These are phyloP conservation scores for Acrocalymma vagum DNA, from an alignment of 2,329 filamentous ascomycete species.

Conservation along the genomic window DNA sequence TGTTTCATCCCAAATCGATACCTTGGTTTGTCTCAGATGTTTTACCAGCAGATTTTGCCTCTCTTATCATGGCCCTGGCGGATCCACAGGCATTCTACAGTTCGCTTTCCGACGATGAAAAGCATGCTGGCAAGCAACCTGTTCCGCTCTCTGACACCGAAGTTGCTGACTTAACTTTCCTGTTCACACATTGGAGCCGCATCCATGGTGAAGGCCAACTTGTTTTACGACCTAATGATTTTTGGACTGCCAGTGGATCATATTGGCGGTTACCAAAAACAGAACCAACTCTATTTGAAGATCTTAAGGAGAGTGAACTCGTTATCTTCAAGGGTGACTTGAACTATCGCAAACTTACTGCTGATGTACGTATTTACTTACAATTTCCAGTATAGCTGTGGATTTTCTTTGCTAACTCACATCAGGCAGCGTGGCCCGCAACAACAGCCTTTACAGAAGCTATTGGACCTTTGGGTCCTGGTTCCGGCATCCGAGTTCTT, in stretches of 20 bases:
- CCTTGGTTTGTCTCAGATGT: conserved; percentile 99
- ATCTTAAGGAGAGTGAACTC: conserved; percentile 83
- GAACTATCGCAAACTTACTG: conserved; percentile 93
- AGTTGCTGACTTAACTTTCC: conserved; percentile 70
- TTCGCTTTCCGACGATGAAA: conserved; percentile 72
- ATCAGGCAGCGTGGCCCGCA: conserved; percentile 79
- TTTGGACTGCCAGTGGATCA: conserved; percentile 89
- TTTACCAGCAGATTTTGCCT: conserved; percentile 81
- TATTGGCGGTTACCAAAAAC: conserved; percentile 85
- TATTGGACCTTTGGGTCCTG: conserved; percentile 83
- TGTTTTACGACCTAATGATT: conserved; percentile 81
- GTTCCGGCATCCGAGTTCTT: conserved; percentile 83
- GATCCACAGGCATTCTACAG: conserved; percentile 82
- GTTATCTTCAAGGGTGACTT: conserved; percentile 97
- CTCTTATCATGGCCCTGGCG: conserved; percentile 82
- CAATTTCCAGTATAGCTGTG: neutral
- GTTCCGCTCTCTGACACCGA: conserved; percentile 73
- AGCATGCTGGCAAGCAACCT: conserved; percentile 63
- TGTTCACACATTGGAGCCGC: conserved; percentile 83
- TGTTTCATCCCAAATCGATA: conserved; percentile 92
- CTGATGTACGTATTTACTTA: conserved; percentile 78
- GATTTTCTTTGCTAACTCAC: conserved; percentile 12
- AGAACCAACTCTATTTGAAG: conserved; percentile 73
- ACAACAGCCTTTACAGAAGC: conserved; percentile 86
- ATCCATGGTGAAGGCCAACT: conserved; percentile 87